Percentiles rank a stretch among this genome's conserved stretches.
Conservation (phyloP, 371 early-diverging fungal genomes). For the Mucor plumbeus region DNA sequence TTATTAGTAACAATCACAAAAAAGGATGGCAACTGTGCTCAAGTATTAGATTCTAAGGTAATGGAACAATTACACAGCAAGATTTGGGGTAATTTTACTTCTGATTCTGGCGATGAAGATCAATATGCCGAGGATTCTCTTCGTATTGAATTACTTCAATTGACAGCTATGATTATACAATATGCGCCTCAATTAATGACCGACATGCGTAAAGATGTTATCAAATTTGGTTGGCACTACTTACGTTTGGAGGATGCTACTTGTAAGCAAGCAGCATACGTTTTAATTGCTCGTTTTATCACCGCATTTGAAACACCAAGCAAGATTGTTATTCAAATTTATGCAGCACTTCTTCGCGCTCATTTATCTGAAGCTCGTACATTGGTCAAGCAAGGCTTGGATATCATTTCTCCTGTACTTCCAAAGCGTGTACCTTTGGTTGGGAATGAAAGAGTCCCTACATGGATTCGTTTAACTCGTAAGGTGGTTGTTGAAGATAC, state of each 20-base stretch:
- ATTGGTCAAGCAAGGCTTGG: constrained; percentile 92
- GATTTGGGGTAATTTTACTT: constrained; percentile 72
- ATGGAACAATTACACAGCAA: constrained; percentile 70
- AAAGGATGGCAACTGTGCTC: constrained; percentile 50
- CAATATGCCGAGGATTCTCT: constrained; percentile 74
- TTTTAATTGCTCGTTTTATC: constrained; percentile 89
- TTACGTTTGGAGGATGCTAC: constrained; percentile 91
- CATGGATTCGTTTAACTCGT: constrained; percentile 89
- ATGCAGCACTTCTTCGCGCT: constrained; percentile 85
- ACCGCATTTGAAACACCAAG: constrained; percentile 91
- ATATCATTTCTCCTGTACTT: constrained; percentile 89
- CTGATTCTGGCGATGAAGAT: constrained; percentile 57
- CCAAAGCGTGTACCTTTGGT: constrained; percentile 75
- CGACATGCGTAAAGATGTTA: constrained; percentile 87
- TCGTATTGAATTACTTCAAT: constrained; percentile 88
- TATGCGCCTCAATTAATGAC: constrained; percentile 76
- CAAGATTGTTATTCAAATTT: constrained; percentile 91
- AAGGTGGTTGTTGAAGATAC: constrained; percentile 91
- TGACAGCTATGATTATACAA: constrained; percentile 88
- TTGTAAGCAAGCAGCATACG: constrained; percentile 94
- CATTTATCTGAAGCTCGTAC: constrained; percentile 84
- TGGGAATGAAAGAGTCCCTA: constrained; percentile 61
- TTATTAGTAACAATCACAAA: constrained; percentile 65
- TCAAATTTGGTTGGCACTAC: constrained; percentile 94
- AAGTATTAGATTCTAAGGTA: constrained; percentile 69